Evolutionary conservation across 2,329 filamentous ascomycete species (phyloP).

Genomic region (Monosporascus sp.): DNA sequence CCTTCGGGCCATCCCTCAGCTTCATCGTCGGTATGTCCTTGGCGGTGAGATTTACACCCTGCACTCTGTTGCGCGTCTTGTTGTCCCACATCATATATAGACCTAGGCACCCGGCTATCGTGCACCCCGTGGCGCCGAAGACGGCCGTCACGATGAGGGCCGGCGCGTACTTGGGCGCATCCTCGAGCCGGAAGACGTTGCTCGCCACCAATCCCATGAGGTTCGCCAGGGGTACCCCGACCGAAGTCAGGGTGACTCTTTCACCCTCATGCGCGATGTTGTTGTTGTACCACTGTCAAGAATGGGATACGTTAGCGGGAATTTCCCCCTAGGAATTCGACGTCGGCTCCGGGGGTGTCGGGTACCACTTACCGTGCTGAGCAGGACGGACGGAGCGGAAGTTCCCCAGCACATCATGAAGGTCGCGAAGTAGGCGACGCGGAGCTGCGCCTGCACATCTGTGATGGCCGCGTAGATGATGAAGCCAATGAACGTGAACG

Average conservation of each 20-base stretch:
- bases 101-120: conserved; percentile 52
- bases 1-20: conserved; percentile 48
- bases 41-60: conserved; percentile 51
- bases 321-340: conserved; percentile 33
- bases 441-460: conserved; percentile 53
- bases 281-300: conserved; percentile 65
- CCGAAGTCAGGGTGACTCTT: conserved; percentile 63
- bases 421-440: conserved; percentile 67
- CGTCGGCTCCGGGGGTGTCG: not conserved
- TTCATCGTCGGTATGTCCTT: conserved; percentile 51
- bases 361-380: conserved; percentile 30
- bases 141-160: conserved; percentile 60
- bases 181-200: conserved; percentile 61
- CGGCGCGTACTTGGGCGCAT: conserved; percentile 61
- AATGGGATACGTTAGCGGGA: conserved; percentile 3
- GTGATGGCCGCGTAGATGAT: conserved; percentile 70
- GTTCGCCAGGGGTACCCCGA: conserved; percentile 71
- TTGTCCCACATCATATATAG: conserved; percentile 63
- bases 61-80: conserved; percentile 48
- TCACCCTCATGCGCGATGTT: conserved; percentile 74
- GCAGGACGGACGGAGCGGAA: conserved; percentile 65
- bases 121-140: conserved; percentile 55
- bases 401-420: conserved; percentile 85
- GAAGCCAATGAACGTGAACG: conserved; percentile 71
- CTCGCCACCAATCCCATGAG: conserved; percentile 67